A percentile compares a stretch with the other conserved stretches of the same genome.
These are phyloP conservation scores for Starmera stellimalicola DNA, from an alignment of 1,139 yeast species.

Conservation along the genomic window DNA sequence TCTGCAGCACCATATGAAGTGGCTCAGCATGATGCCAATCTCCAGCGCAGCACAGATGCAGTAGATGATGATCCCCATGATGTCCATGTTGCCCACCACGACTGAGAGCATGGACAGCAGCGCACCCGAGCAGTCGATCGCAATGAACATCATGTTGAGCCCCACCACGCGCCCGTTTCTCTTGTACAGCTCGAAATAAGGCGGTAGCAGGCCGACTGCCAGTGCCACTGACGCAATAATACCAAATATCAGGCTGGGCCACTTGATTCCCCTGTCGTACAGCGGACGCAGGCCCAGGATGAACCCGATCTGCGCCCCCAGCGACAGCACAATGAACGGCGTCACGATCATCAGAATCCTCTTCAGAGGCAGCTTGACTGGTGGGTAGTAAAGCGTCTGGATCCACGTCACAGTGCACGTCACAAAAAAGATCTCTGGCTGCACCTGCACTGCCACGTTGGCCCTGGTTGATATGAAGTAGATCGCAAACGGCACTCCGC, in stretches of 20 bases:
- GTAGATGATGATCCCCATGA: constrained; percentile 71
- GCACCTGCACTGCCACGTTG: constrained; percentile 69
- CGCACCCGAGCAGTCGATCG: constrained; percentile 79
- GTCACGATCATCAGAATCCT: constrained; percentile 31
- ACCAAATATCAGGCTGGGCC: constrained; percentile 81
- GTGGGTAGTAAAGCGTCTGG: constrained; percentile 79
- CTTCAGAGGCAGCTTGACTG: constrained; percentile 32
- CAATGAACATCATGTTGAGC: constrained; percentile 70
- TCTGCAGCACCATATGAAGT: constrained; percentile 60
- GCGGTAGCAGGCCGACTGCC: constrained; percentile 77
- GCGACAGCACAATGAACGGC: constrained; percentile 33
- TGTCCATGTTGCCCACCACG: constrained; percentile 49
- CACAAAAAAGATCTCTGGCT: constrained; percentile 75
- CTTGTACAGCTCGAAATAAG: constrained; percentile 75
- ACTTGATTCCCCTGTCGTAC: constrained; percentile 35
- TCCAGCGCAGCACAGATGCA: constrained; percentile 65
- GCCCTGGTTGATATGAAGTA: constrained; percentile 69
- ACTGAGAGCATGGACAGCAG: constrained; percentile 61
- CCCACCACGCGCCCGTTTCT: constrained; percentile 82
- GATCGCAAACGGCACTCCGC: constrained; percentile 77
- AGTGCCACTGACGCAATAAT: constrained; percentile 67
- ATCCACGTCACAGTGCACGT: constrained; percentile 62
- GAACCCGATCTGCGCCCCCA: constrained; percentile 62
- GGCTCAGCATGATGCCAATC: constrained; percentile 65
- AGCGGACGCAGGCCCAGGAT: constrained; percentile 62